Percentiles rank a stretch among this genome's conserved stretches.
phyloP scores from a whole-genome alignment of 352 stramenopile genomes.

The Globisporangium abappressorium region DNA sequence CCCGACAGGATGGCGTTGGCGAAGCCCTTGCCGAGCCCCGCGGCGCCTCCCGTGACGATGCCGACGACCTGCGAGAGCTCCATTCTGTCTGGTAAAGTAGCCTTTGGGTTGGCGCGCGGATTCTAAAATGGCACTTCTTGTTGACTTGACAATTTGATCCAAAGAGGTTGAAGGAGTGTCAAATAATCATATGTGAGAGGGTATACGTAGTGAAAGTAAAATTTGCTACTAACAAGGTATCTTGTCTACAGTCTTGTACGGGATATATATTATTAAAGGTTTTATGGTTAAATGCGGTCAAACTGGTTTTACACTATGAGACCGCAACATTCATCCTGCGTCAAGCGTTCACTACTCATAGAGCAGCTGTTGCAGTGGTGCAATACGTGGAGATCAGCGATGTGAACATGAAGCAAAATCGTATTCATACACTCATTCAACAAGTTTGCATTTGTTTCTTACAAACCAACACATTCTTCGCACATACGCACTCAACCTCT shows the following conservation, averaged over 20 bases:
- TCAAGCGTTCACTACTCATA: too few species aligned
- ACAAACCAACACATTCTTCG: background rate
- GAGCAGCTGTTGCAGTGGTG: background rate
- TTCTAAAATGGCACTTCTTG: background rate
- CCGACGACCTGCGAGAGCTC: conserved; percentile 44
- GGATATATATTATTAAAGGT: background rate
- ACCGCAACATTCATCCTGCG: too few species aligned
- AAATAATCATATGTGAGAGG: background rate
- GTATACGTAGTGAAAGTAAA: background rate
- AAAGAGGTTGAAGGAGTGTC: background rate
- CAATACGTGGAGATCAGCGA: background rate
- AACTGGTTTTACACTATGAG: too few species aligned
- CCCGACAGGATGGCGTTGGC: conserved; percentile 43
- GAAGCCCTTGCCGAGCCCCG: conserved; percentile 67
- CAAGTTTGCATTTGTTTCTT: background rate
- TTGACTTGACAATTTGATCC: background rate
- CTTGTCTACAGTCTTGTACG: background rate
- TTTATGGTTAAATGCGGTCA: background rate
- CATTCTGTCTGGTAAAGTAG: too few species aligned
- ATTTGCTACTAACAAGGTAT: background rate
- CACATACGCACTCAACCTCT: background rate
- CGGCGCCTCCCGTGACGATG: conserved; percentile 69
- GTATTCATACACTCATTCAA: conserved; percentile 6
- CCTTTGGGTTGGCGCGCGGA: background rate
- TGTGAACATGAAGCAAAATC: background rate